A percentile compares a stretch with the other conserved stretches of the same genome.
Evolutionary conservation across 179 eudicot species (phyloP).

Genomic region (Carnegiea gigantea): DNA sequence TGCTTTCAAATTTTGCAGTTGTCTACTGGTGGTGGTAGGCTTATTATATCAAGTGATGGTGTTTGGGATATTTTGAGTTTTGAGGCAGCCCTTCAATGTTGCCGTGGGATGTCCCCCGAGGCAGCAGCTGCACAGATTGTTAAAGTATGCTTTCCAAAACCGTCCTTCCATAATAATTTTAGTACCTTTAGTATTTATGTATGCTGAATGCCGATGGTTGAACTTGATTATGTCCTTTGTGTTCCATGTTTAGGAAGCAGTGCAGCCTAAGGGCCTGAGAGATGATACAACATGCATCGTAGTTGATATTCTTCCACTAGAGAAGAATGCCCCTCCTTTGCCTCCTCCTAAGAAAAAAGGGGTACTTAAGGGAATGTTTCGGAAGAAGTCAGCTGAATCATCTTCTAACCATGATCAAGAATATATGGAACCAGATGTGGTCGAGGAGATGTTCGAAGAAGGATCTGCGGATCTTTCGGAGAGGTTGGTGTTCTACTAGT

Average conservation of each 20-base stretch:
- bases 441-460: constrained; percentile 90
- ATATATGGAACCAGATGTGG: constrained; percentile 64
- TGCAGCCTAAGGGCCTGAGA: constrained; percentile 76
- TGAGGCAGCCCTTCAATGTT: constrained; percentile 77
- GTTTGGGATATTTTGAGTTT: constrained; percentile 97
- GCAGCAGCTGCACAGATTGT: constrained; percentile 87
- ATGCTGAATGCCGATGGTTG: background rate
- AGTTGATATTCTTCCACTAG: constrained; percentile 66
- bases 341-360: constrained; percentile 77
- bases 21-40: constrained; percentile 85
- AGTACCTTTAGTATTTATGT: background rate
- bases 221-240: constrained; percentile 5
- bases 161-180: background rate
- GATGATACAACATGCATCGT: constrained; percentile 99
- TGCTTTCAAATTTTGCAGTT: constrained; percentile 49
- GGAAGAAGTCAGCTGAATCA: constrained; percentile 63
- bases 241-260: constrained; percentile 70
- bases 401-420: constrained; percentile 53
- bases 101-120: constrained; percentile 83
- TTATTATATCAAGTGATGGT: constrained; percentile 87
- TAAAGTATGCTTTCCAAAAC: constrained; percentile 45
- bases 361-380: constrained; percentile 76
- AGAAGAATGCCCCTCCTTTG: constrained; percentile 56
- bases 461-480: constrained; percentile 93
- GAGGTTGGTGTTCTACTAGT: constrained; percentile 50